Evolutionary conservation across 108 stramenopile species (phyloP).

Genomic region (Epithemia pelagica): DNA sequence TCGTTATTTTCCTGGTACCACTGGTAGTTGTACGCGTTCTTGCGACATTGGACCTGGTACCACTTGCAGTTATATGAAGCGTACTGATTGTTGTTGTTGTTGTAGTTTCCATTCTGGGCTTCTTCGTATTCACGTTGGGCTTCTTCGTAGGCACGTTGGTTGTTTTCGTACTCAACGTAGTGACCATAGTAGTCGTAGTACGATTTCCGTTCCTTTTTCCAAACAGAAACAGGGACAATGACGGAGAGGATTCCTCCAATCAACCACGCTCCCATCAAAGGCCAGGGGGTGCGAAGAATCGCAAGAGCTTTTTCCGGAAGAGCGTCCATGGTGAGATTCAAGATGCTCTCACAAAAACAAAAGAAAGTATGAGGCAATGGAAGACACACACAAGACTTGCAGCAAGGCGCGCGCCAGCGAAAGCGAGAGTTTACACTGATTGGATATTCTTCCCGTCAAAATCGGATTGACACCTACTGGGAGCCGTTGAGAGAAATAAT

Average conservation of each 20-base stretch:
- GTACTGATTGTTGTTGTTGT: slow-evolving; percentile 17
- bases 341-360: too few species aligned
- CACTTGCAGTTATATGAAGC: slow-evolving; percentile 23
- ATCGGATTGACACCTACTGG: too few species aligned
- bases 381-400: too few species aligned
- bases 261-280: background rate
- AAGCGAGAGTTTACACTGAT: too few species aligned
- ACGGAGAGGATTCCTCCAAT: slow-evolving; percentile 22
- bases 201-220: slow-evolving; percentile 20
- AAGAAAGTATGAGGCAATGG: too few species aligned
- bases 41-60: slow-evolving; percentile 35
- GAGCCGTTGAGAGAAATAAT: too few species aligned
- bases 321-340: background rate
- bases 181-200: slow-evolving; percentile 31
- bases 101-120: slow-evolving; percentile 13
- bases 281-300: background rate
- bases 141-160: slow-evolving; percentile 39
- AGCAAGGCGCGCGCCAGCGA: too few species aligned
- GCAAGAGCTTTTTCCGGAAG: background rate
- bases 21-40: slow-evolving; percentile 14
- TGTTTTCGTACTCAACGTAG: slow-evolving; percentile 31
- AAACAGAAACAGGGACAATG: slow-evolving; percentile 28
- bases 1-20: slow-evolving; percentile 14
- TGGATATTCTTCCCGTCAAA: too few species aligned
- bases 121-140: slow-evolving; percentile 37